Evolutionary conservation across 2,329 filamentous ascomycete genomes (phyloP).

Genomic region (Ceratocystis ficicola): DNA sequence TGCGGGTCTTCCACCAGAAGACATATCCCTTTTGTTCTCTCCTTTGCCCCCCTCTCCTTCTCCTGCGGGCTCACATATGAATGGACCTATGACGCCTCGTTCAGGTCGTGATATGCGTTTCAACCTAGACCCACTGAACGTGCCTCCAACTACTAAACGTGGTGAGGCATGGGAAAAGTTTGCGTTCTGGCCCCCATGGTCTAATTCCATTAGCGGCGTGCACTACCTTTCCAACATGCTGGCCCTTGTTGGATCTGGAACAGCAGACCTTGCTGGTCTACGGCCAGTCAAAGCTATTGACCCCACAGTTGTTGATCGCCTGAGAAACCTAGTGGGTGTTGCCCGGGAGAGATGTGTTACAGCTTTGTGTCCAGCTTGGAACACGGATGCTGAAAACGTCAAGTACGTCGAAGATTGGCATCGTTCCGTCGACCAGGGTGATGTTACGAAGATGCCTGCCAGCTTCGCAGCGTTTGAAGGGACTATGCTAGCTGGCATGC

Average conservation of each 20-base stretch:
- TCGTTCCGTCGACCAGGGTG: conserved; percentile 64
- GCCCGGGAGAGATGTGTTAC: conserved; percentile 76
- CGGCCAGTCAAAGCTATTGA: conserved; percentile 48
- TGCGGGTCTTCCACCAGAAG: conserved; percentile 74
- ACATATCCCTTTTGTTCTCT: conserved; percentile 77
- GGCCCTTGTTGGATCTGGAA: conserved; percentile 69
- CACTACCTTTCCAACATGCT: conserved; percentile 79
- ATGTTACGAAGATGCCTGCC: conserved; percentile 82
- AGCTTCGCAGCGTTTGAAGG: conserved; percentile 79
- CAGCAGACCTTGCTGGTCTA: conserved; percentile 71
- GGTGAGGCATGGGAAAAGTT: conserved; percentile 87
- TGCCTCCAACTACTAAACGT: conserved; percentile 62
- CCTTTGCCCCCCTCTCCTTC: conserved; percentile 59
- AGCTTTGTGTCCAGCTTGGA: conserved; percentile 83
- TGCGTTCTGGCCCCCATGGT: conserved; percentile 90
- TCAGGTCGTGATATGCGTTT: conserved; percentile 60
- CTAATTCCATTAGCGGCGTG: conserved; percentile 84
- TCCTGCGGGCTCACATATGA: conserved; percentile 42
- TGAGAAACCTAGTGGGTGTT: conserved; percentile 62
- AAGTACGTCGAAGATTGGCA: conserved; percentile 92
- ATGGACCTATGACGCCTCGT: conserved; percentile 38
- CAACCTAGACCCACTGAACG: conserved; percentile 63
- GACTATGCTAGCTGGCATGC: conserved; percentile 70
- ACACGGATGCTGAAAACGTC: conserved; percentile 81
- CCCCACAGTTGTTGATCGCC: conserved; percentile 52